Conservation (phyloP, 345 rosid genomes). For the Populus pruinosa region DNA sequence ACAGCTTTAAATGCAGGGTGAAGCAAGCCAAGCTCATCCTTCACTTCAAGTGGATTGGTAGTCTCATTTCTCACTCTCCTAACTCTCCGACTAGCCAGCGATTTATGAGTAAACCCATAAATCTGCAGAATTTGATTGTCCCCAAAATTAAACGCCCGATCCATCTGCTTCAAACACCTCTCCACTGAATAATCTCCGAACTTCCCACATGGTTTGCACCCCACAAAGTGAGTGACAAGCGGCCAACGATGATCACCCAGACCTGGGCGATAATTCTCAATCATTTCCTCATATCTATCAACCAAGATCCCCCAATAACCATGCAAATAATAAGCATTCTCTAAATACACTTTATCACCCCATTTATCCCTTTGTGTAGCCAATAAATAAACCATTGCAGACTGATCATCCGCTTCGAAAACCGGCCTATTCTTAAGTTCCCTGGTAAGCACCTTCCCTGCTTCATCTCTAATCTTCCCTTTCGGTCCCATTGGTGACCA, state of each 20-base stretch:
- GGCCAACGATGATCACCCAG: constrained; percentile 78
- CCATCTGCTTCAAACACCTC: constrained; percentile 71
- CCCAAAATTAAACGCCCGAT: constrained; percentile 66
- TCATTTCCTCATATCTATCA: constrained; percentile 68
- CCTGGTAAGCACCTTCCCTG: constrained; percentile 53
- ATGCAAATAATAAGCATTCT: constrained; percentile 66
- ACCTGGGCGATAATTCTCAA: constrained; percentile 60
- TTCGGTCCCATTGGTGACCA: constrained; percentile 80
- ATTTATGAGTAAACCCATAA: constrained; percentile 45
- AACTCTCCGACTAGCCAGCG: constrained; percentile 20
- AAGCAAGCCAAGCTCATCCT: constrained; percentile 25
- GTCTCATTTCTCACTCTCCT: constrained; percentile 25
- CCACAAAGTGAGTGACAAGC: constrained; percentile 72
- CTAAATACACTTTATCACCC: constrained; percentile 67
- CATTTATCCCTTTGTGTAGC: constrained; percentile 59
- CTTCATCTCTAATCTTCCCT: constrained; percentile 60
- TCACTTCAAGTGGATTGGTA: constrained; percentile 20
- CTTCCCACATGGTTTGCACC: constrained; percentile 79
- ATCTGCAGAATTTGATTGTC: constrained; percentile 70
- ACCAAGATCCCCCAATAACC: constrained; percentile 75
- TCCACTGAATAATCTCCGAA: constrained; percentile 65
- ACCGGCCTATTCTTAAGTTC: constrained; percentile 58
- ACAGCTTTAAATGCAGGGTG: constrained; percentile 29
- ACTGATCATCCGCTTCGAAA: constrained; percentile 73
- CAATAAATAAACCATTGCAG: constrained; percentile 64